Conservation (phyloP, 2,329 filamentous ascomycete species). For the Sphaerulina vaccinii region DNA sequence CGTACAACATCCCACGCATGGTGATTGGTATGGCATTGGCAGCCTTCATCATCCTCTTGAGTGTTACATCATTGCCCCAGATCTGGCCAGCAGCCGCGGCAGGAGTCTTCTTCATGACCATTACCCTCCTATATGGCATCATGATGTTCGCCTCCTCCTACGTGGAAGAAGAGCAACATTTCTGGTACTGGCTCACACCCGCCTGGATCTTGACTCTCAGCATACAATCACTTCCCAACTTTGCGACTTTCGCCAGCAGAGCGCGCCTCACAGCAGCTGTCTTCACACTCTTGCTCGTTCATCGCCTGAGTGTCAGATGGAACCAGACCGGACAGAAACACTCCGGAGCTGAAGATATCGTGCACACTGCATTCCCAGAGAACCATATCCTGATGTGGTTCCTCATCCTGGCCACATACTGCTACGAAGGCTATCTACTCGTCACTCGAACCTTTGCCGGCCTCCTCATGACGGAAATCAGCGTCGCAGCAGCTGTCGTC, state of each 20-base stretch:
- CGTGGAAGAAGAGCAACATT: constrained; percentile 97
- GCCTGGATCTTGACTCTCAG: constrained; percentile 58
- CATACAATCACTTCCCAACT: constrained; percentile 9
- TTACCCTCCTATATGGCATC: constrained; percentile 59
- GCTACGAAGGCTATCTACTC: constrained; percentile 54
- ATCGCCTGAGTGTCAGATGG: constrained; percentile 74
- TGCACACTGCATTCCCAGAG: constrained; percentile 65
- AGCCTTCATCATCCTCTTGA: constrained; percentile 43
- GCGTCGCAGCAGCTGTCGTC: constrained; percentile 39
- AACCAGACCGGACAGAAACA: constrained; percentile 98
- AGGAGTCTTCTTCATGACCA: constrained; percentile 40
- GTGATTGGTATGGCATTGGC: constrained; percentile 46
- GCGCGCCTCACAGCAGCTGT: constrained; percentile 20
- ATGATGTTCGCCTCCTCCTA: constrained; percentile 99
- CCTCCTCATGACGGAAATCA: constrained; percentile 31
- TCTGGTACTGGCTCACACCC: constrained; percentile 90
- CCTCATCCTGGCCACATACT: constrained; percentile 68
- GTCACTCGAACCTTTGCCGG: constrained; percentile 33
- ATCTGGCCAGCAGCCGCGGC: constrained; percentile 46
- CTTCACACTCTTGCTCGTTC: constrained; percentile 52
- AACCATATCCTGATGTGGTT: constrained; percentile 71
- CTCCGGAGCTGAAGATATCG: constrained; percentile 84
- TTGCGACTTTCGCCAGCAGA: neutral
- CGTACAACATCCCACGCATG: constrained; percentile 74
- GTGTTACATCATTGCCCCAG: constrained; percentile 36